Evolutionary conservation across 805 yeast species (phyloP), one percentile per base, ranked within the genome.

Genomic region (Zygotorulaspora florentina): DNA sequence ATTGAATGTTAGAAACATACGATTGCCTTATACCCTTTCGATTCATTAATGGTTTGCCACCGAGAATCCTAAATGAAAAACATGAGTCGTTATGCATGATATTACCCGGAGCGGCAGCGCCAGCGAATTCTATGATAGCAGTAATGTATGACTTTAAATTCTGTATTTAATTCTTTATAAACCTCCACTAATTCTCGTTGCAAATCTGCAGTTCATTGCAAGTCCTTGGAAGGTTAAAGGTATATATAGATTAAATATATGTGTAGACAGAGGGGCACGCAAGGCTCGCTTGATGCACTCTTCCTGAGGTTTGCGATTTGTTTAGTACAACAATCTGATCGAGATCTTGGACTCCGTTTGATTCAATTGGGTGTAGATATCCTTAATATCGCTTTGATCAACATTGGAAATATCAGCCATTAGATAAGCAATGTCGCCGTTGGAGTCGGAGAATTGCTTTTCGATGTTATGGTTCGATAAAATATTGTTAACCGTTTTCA

Each of bases 341-440:
- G 86, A 82, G 61, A 93, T 86, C 70, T 86, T 88, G 78, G 83
- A 88, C 35, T 91, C 89, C 39, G 98, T 91, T 63, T 80, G 79
- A 69, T 85, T 95, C 59, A 93, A 79, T 67, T 85, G 85, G 62
- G 86, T 86, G 68, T 90, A 83, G 54, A 93, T 77, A 20, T 80
- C 72, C 70, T 86, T 88, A 71, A 93, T 88, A 64, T 89, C 96
- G 53, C 81, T 80, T 50, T 75, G 73, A 57, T 83, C 79, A 43
- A 91, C 97, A 54, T 86, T 86, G 34, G 93, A 79, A 61, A 93
- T 87, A 71, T 93, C 99, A 33, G 98, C 97, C 95, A 93, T 90
- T 69, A 93, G 77, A 72, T 93, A 93, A 48, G 99, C 99, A 62
- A 93, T 84, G 48, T 87, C 95, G 54, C 96, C 96, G 65, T 86